A percentile compares a stretch with the other conserved stretches of the same genome.
Evolutionary conservation across 306 rosid genomes (phyloP).

Genomic region (Vicia villosa): DNA sequence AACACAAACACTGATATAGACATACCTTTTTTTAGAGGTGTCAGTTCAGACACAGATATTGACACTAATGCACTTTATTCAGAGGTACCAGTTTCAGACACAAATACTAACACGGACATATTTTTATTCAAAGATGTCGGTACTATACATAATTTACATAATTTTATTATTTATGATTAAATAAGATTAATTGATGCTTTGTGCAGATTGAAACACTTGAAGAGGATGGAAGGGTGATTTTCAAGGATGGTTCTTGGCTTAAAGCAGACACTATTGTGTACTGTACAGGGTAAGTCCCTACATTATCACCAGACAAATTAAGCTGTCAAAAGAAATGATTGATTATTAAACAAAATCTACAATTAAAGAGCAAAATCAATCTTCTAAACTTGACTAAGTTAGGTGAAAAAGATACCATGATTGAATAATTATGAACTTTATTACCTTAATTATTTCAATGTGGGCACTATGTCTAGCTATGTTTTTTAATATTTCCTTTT

Average conservation of each 20-base stretch:
- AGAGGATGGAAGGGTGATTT: conserved; percentile 76
- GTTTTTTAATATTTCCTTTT: conserved; percentile 8
- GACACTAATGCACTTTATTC: no score
- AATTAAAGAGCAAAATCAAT: conserved; percentile 28
- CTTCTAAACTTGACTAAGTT: conserved; percentile 12
- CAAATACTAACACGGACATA: no score
- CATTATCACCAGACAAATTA: background rate
- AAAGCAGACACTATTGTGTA: conserved; percentile 73
- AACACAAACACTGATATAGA: no score
- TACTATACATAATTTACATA: no score
- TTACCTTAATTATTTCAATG: conserved; percentile 36
- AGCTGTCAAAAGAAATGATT: background rate
- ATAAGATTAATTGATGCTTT: background rate
- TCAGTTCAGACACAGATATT: no score
- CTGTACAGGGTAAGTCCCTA: conserved; percentile 75
- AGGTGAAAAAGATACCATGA: conserved; percentile 37
- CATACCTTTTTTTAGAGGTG: no score
- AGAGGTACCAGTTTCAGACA: no score
- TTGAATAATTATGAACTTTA: conserved; percentile 43
- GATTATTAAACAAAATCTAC: background rate
- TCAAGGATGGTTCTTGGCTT: conserved; percentile 69
- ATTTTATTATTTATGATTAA: no score
- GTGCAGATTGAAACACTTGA: conserved; percentile 77
- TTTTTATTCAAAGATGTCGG: no score
- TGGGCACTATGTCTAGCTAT: conserved; percentile 42